Percentiles rank a stretch among this genome's conserved stretches.
Evolutionary conservation across 768 basidiomycete genomes (phyloP).

Genomic region (Naganishia antarctica): DNA sequence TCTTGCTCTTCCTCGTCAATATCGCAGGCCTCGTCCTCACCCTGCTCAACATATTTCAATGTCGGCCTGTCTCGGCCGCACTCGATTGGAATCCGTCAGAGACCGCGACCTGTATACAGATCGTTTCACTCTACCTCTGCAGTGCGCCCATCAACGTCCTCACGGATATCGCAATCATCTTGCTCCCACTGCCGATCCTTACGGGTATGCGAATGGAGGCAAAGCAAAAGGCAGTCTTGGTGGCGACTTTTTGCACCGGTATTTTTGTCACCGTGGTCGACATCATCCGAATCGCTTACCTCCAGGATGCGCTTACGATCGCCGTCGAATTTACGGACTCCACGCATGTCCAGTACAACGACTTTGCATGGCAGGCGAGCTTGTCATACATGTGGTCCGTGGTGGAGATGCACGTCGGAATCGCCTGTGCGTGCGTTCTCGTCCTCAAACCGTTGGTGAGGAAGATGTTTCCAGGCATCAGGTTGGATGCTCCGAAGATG

Average conservation of each 20-base stretch:
- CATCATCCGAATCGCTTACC: conserved; percentile 44
- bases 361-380: conserved; percentile 40
- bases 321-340: conserved; percentile 3
- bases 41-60: conserved; percentile 45
- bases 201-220: conserved; percentile 44
- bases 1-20: conserved; percentile 37
- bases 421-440: conserved; percentile 43
- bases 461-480: not conserved
- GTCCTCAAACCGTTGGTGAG: conserved; percentile 45
- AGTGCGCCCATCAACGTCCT: conserved; percentile 46
- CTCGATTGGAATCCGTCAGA: conserved; percentile 24
- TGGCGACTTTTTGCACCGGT: conserved; percentile 44
- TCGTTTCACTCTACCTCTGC: conserved; percentile 43
- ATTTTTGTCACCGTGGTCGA: conserved; percentile 47
- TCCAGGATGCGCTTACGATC: conserved; percentile 38
- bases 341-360: conserved; percentile 16
- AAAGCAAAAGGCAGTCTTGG: conserved; percentile 42
- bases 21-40: conserved; percentile 43
- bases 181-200: conserved; percentile 45
- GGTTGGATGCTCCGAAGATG: conserved; percentile 8
- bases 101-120: conserved; percentile 36
- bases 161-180: conserved; percentile 45
- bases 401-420: conserved; percentile 43
- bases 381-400: conserved; percentile 45
- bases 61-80: conserved; percentile 40